Evolutionary conservation across 1,284 basidiomycete species (phyloP).

Genomic region (Coniferiporia weirii): DNA sequence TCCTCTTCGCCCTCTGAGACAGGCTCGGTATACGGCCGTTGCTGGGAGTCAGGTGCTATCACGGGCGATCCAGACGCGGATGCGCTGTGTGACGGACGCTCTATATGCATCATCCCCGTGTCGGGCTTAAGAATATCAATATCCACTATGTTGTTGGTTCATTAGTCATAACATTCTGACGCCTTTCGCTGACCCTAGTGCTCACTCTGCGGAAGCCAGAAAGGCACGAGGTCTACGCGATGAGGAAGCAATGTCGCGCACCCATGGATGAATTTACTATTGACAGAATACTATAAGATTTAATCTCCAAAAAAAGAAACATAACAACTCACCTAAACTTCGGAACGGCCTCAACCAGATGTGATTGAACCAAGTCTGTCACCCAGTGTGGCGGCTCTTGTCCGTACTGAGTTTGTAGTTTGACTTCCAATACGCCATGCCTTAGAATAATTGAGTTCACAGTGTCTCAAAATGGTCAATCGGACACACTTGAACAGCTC

Average conservation of each 20-base stretch:
- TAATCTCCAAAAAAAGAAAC: background rate
- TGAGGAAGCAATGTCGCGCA: constrained; percentile 91
- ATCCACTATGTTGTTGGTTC: constrained; percentile 58
- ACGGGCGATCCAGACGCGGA: constrained; percentile 43
- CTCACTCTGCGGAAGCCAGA: constrained; percentile 95
- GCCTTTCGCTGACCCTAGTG: background rate
- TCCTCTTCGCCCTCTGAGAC: constrained; percentile 90
- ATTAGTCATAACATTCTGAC: constrained; percentile 4
- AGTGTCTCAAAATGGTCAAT: background rate
- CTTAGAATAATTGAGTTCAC: constrained; percentile 27
- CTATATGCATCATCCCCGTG: constrained; percentile 70
- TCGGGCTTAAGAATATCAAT: constrained; percentile 89
- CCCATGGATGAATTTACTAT: constrained; percentile 95
- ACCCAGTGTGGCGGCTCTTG: constrained; percentile 98
- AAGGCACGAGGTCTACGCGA: constrained; percentile 96
- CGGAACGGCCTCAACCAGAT: constrained; percentile 90
- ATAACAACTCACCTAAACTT: constrained; percentile 65
- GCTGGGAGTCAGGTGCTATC: constrained; percentile 40
- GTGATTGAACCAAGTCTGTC: constrained; percentile 88
- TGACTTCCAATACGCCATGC: constrained; percentile 93
- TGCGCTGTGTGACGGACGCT: constrained; percentile 54
- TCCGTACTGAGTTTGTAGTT: constrained; percentile 94
- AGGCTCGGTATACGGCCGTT: constrained; percentile 69
- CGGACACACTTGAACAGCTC: constrained; percentile 82
- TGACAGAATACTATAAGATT: constrained; percentile 20